Conservation (phyloP, 192 early-diverging fungal genomes). For the Funneliformis mosseae region DNA sequence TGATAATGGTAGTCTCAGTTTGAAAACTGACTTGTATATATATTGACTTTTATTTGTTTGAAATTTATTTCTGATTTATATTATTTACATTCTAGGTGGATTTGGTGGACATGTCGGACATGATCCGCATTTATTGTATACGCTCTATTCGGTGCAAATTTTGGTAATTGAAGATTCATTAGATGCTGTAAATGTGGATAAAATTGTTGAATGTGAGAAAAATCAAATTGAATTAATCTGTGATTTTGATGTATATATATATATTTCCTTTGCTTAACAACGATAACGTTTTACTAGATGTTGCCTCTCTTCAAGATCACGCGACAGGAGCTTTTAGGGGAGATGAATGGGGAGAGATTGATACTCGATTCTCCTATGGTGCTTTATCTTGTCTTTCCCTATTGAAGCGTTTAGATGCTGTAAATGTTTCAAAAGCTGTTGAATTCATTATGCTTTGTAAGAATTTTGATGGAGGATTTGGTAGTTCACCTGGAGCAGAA, state of each 20-base stretch:
- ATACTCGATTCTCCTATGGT: constrained; percentile 91
- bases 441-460: constrained; percentile 75
- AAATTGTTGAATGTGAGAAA: constrained; percentile 70
- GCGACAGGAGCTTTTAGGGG: constrained; percentile 83
- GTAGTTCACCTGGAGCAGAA: constrained; percentile 86
- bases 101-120: constrained; percentile 88
- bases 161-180: constrained; percentile 80
- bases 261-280: neutral
- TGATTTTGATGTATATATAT: neutral
- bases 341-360: constrained; percentile 92
- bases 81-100: constrained; percentile 58
- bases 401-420: constrained; percentile 63
- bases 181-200: constrained; percentile 68
- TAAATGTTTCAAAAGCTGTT: constrained; percentile 63
- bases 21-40: too few species aligned
- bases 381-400: constrained; percentile 80
- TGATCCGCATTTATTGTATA: constrained; percentile 90
- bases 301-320: constrained; percentile 61
- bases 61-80: neutral
- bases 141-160: constrained; percentile 89
- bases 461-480: constrained; percentile 98
- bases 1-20: constrained; percentile 52
- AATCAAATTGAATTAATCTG: neutral
- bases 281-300: constrained; percentile 49
- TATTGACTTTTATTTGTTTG: neutral